These are phyloP conservation scores for Ophiostoma montium DNA, from an alignment of 2,329 filamentous ascomycete species.

Conservation along the genomic window DNA sequence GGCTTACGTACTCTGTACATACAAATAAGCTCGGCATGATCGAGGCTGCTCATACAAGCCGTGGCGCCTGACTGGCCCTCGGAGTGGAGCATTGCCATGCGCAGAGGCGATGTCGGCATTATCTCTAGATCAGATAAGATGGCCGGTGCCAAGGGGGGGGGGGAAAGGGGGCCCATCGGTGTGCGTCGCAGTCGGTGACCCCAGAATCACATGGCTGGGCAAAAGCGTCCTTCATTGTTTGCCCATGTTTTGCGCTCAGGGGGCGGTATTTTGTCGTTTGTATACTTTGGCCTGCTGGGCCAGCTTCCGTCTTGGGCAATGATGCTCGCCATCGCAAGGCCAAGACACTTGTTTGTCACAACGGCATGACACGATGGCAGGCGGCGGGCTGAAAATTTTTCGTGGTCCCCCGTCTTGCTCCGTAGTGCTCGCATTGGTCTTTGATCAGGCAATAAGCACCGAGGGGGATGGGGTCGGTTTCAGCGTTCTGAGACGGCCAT, in stretches of 20 bases:
- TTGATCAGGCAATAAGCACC: not conserved
- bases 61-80: no score
- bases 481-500: not conserved
- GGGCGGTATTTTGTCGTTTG: not conserved
- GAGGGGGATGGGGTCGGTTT: not conserved
- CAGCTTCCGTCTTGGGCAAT: not conserved
- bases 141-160: no score
- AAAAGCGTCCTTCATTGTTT: no score
- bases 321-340: not conserved
- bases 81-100: constrained; percentile 8
- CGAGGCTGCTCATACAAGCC: no score
- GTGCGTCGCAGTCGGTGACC: no score
- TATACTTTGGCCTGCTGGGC: not conserved
- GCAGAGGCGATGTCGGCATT: constrained; percentile 29
- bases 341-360: not conserved
- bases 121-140: constrained; percentile 44
- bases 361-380: not conserved
- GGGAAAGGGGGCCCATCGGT: not conserved
- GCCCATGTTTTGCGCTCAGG: not conserved
- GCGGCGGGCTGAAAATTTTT: not conserved
- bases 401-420: not conserved
- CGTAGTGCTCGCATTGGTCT: no score
- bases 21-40: not conserved
- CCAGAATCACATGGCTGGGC: no score
- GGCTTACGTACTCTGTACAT: no score